Conservation (phyloP, 2,329 filamentous ascomycete species). For the Fusarium nelsonii region DNA sequence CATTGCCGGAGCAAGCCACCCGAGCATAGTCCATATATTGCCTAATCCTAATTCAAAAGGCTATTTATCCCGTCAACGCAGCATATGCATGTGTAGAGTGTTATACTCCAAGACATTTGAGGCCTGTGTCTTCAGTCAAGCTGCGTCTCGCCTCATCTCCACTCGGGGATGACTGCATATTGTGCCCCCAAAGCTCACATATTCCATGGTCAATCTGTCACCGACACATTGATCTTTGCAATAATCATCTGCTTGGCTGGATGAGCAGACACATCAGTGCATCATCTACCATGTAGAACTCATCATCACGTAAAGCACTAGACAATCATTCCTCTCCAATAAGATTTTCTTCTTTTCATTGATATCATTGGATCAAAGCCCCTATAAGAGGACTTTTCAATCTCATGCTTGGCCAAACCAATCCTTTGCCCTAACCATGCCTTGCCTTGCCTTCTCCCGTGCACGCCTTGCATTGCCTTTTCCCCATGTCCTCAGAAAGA, state of each 20-base stretch:
- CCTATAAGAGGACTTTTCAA: conserved; percentile 39
- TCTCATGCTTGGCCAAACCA: conserved; percentile 41
- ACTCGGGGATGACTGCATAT: conserved; percentile 10
- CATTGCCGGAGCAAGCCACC: conserved; percentile 18
- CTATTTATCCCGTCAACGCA: neutral
- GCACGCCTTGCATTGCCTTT: conserved; percentile 21
- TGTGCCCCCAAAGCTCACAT: conserved; percentile 21
- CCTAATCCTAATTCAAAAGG: conserved; percentile 4
- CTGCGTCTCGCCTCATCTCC: neutral
- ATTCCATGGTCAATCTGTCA: neutral
- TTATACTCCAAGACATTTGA: neutral
- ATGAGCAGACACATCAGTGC: neutral
- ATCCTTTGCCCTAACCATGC: conserved; percentile 37
- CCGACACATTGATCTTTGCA: neutral
- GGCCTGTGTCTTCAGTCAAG: neutral
- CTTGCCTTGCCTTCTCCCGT: conserved; percentile 37
- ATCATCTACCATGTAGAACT: neutral
- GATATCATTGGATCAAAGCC: conserved; percentile 48
- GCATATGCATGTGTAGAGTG: neutral
- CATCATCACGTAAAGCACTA: neutral
- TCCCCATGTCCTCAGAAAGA: conserved; percentile 39
- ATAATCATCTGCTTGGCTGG: too few relatives aligned
- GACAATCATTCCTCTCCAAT: conserved; percentile 27
- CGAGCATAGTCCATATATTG: conserved; percentile 11
- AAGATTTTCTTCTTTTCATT: conserved; percentile 42